A percentile compares a stretch with the other conserved stretches of the same genome.
Conservation (phyloP, 495 filamentous ascomycete genomes). For the Chaetomium cochliodes region DNA sequence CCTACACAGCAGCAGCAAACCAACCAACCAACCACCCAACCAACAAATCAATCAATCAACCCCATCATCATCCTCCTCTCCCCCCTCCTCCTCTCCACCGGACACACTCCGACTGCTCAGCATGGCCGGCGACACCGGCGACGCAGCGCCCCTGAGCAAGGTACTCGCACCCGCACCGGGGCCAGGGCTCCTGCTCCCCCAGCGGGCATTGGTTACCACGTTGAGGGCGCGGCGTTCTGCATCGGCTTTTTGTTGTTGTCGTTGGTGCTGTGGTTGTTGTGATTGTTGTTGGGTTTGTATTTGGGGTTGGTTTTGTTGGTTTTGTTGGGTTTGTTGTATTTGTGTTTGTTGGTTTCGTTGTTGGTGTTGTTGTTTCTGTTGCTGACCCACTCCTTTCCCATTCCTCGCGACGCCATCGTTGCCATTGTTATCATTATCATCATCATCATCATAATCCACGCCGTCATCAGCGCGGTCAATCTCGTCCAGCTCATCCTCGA, state of each 20-base stretch:
- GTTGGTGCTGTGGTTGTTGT: slow-evolving; percentile 13
- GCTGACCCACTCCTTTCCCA: no score
- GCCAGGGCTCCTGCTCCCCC: slow-evolving; percentile 29
- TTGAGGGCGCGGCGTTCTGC: slow-evolving; percentile 44
- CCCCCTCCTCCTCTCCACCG: neutral
- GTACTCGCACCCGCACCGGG: slow-evolving; percentile 30
- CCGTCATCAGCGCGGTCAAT: slow-evolving; percentile 29
- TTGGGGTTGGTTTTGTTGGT: slow-evolving; percentile 2
- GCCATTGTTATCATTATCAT: slow-evolving; percentile 24
- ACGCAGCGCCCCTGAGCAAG: slow-evolving; percentile 29
- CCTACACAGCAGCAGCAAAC: neutral
- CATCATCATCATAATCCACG: slow-evolving; percentile 12
- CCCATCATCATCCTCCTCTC: slow-evolving; percentile 29
- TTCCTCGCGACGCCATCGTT: neutral
- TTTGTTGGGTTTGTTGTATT: neutral
- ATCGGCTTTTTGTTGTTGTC: slow-evolving; percentile 24
- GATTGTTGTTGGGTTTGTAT: neutral
- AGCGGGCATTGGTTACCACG: slow-evolving; percentile 44
- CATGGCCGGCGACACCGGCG: neutral
- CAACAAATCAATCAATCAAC: slow-evolving; percentile 24
- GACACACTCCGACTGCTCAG: no score
- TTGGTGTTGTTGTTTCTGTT: neutral
- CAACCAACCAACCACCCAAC: neutral
- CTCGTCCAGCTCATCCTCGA: slow-evolving; percentile 37
- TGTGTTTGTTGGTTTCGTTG: slow-evolving; percentile 7